phyloP scores from a whole-genome alignment of 2,329 filamentous ascomycete species.

The Herpomyces periplanetae region DNA sequence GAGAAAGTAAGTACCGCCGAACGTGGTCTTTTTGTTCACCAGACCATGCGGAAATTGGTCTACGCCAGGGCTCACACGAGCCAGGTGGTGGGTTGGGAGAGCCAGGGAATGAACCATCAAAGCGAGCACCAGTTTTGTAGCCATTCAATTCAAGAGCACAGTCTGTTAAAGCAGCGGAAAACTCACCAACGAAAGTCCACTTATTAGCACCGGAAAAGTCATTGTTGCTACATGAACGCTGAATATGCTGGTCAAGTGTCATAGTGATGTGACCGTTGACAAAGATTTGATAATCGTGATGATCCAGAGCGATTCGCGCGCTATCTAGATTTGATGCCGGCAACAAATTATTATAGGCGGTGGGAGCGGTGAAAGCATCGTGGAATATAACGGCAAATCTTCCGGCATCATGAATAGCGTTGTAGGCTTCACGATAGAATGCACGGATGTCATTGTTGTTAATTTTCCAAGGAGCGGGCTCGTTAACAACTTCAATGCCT shows the following conservation, averaged over 20 bases:
- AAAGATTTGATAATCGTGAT: slow-evolving; percentile 28
- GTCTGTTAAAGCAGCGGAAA: slow-evolving; percentile 3
- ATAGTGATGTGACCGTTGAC: slow-evolving; percentile 12
- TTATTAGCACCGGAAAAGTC: slow-evolving; percentile 14
- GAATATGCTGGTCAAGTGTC: slow-evolving; percentile 13
- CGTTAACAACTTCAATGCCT: slow-evolving; percentile 16
- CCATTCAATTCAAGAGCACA: no score
- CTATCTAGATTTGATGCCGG: slow-evolving; percentile 12
- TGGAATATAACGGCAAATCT: slow-evolving; percentile 15
- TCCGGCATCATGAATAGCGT: slow-evolving; percentile 10
- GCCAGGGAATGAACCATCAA: no score
- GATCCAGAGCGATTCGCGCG: slow-evolving; percentile 19
- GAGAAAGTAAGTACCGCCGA: no score
- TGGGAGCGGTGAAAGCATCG: slow-evolving; percentile 15
- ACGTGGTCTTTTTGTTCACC: no score
- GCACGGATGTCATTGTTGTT: slow-evolving; percentile 11
- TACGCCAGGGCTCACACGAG: no score
- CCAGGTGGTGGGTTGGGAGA: no score
- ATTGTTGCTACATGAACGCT: slow-evolving; percentile 15
- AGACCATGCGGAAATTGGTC: no score
- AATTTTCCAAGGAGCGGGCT: slow-evolving; percentile 12
- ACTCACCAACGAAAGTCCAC: slow-evolving; percentile 12
- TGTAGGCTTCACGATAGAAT: slow-evolving; percentile 16
- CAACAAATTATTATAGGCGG: slow-evolving; percentile 20
- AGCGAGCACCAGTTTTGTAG: no score